These are phyloP conservation scores for Pleurotus salmoneostramineus DNA, from an alignment of 768 basidiomycete genomes.

Conservation along the genomic window DNA sequence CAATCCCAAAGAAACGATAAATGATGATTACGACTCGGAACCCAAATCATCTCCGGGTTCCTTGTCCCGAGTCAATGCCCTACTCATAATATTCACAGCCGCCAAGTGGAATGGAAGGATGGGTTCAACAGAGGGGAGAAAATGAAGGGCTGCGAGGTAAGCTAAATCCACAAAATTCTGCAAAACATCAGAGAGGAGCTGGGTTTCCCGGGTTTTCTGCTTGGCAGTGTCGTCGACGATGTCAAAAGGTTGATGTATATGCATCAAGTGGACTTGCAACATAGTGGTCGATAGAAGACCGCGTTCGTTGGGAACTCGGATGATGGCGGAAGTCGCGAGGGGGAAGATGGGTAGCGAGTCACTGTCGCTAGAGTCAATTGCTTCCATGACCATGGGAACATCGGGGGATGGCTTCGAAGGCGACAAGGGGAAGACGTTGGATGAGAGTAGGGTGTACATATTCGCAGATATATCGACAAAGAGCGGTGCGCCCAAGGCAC, in stretches of 20 bases:
- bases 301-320: conserved; percentile 46
- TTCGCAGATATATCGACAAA: conserved; percentile 45
- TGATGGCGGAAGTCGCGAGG: conserved; percentile 51
- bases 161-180: conserved; percentile 68
- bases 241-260: conserved; percentile 37
- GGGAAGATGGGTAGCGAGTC: conserved; percentile 47
- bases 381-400: conserved; percentile 29
- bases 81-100: conserved; percentile 62
- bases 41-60: conserved; percentile 9
- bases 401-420: conserved; percentile 22
- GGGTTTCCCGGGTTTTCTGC: conserved; percentile 24
- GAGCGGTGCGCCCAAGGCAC: conserved; percentile 22
- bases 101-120: conserved; percentile 72
- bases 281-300: conserved; percentile 41
- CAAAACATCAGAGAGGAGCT: conserved; percentile 52
- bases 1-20: neutral
- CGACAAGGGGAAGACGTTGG: conserved; percentile 33
- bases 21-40: neutral
- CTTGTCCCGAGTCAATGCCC: conserved; percentile 33
- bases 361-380: conserved; percentile 11
- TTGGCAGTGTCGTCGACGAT: conserved; percentile 19
- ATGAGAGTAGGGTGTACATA: conserved; percentile 47
- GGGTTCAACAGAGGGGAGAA: conserved; percentile 46
- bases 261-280: conserved; percentile 62
- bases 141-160: conserved; percentile 49